These are phyloP conservation scores for Saccharomycopsis sp. DNA, from an alignment of 805 yeast genomes.

Conservation along the genomic window DNA sequence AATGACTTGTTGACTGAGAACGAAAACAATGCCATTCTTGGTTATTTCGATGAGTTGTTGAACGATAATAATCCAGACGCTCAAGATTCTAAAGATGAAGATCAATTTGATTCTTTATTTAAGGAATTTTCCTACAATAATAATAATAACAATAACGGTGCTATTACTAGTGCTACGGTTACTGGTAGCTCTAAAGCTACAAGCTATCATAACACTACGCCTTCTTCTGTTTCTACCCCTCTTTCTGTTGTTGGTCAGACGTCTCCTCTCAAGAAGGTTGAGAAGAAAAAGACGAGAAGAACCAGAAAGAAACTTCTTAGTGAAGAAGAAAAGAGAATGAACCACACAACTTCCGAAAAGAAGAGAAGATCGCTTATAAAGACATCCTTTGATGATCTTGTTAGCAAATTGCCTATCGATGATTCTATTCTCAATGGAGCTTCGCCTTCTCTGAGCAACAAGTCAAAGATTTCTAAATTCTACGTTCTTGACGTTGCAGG, in stretches of 20 bases:
- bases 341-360: conserved; percentile 36
- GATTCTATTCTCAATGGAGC: conserved; percentile 12
- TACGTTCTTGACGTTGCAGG: conserved; percentile 27
- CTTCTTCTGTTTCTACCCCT: not conserved
- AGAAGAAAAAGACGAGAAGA: conserved; percentile 18
- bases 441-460: conserved; percentile 1
- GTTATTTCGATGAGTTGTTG: conserved; percentile 20
- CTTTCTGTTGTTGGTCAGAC: not conserved
- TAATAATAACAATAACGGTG: not conserved
- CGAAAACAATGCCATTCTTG: conserved; percentile 19
- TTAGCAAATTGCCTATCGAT: conserved; percentile 24
- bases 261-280: not conserved
- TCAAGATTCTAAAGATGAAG: not conserved
- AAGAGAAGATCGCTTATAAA: conserved; percentile 33
- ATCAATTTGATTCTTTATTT: not conserved
- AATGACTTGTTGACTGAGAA: conserved; percentile 14
- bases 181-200: not conserved
- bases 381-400: conserved; percentile 32
- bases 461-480: conserved; percentile 23
- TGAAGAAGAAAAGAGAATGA: conserved; percentile 30
- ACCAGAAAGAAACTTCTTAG: conserved; percentile 24
- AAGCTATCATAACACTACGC: not conserved
- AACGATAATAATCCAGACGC: conserved; percentile 6
- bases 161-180: not conserved
- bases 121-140: not conserved